phyloP scores from a whole-genome alignment of 306 rosid genomes.

The Lithocarpus polystachyus region DNA sequence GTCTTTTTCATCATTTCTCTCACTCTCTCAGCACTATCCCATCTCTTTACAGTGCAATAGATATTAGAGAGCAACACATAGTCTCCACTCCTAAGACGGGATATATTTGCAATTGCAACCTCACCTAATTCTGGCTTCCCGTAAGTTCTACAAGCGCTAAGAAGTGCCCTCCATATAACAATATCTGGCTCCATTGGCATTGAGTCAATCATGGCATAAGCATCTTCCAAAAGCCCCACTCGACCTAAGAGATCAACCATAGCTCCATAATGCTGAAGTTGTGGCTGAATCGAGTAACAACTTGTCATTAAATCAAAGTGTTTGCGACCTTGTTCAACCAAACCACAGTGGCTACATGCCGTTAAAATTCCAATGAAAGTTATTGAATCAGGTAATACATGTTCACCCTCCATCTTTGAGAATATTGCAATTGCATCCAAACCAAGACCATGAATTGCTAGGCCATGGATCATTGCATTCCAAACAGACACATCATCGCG shows the following conservation, averaged over 20 bases:
- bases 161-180: slow-evolving; percentile 66
- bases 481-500: slow-evolving; percentile 58
- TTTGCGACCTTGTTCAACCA: slow-evolving; percentile 54
- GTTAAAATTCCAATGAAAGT: slow-evolving; percentile 62
- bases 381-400: slow-evolving; percentile 52
- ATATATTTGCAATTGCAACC: slow-evolving; percentile 55
- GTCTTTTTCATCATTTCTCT: slow-evolving; percentile 47
- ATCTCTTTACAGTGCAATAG: slow-evolving; percentile 61
- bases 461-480: slow-evolving; percentile 72
- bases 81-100: slow-evolving; percentile 58
- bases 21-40: slow-evolving; percentile 65
- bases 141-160: slow-evolving; percentile 62
- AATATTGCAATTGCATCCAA: slow-evolving; percentile 44
- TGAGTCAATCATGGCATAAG: slow-evolving; percentile 39
- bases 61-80: slow-evolving; percentile 64
- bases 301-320: slow-evolving; percentile 54
- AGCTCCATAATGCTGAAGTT: slow-evolving; percentile 67
- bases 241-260: slow-evolving; percentile 75
- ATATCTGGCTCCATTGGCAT: slow-evolving; percentile 72
- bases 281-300: slow-evolving; percentile 48
- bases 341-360: slow-evolving; percentile 67
- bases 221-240: slow-evolving; percentile 61
- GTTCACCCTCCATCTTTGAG: slow-evolving; percentile 53
- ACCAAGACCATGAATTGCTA: slow-evolving; percentile 69
- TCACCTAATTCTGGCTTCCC: slow-evolving; percentile 39